Base-by-base conservation (phyloP, 495 filamentous ascomycete genomes). In the Penicillium canescens region DNA sequence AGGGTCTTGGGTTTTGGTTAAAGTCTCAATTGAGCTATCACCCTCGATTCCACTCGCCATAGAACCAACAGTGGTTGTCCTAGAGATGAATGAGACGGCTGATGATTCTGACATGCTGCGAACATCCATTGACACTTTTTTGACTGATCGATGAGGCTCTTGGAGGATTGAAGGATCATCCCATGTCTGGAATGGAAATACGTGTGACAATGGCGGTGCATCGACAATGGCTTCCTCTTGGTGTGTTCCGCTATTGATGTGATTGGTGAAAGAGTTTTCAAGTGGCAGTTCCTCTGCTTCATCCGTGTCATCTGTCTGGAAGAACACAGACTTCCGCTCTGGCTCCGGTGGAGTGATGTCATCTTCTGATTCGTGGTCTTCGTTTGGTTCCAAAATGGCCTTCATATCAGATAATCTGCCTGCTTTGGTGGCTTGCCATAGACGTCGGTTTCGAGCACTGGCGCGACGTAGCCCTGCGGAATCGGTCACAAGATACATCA, bases 101-200 rank as follows among this genome's bases (percentile, higher is more conserved):
- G 92, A 96, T 23, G 87, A 86, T 50, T 83, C 90, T n/a, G 92
- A 96, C 65, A 93, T 77, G 56, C 92, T 96, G 52, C 90, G 76
- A 5, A 86, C 87, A 65, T 95, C 89, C 89, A 97, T 90, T 0
- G 87, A 87, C 4, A 97, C 92, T 52, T 78, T 86, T 67, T 97
- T 97, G n/a, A 69, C 56, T 4, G 71, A 67, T 10, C 68, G 70
- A 13, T 48, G 55, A 7, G 71, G 64, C 54, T 82, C 82, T 50
- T 82, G 80, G 0, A 77, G 61, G 7, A 76, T 71, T 5, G 81
- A 70, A 3, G 52, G 54, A 42, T 62, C 57, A 20, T 58, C 55
- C 65, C 76, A 81, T 20, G 76, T 85, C 62, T 95, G 87, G 56
- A 95, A 96, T 3, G 91, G 92, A 61, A 95, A 96, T 34, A 97